Conservation (phyloP, 1,139 yeast species). For the Taphrina populina region DNA sequence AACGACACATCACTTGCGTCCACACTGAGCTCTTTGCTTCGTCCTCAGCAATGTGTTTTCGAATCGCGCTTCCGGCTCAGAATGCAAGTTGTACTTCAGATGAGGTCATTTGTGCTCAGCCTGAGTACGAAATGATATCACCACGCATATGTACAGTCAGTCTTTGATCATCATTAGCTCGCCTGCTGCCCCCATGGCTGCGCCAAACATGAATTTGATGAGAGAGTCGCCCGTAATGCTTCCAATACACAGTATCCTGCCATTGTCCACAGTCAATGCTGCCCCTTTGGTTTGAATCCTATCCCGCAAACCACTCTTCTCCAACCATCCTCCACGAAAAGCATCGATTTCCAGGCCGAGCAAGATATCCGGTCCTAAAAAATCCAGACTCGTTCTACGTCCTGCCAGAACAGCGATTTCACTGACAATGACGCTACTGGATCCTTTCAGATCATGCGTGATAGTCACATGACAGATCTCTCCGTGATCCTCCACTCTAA, state of each 20-base stretch:
- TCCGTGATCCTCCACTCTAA: slow-evolving; percentile 29
- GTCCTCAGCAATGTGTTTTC: no score
- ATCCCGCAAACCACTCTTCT: slow-evolving; percentile 22
- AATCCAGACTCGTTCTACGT: slow-evolving; percentile 37
- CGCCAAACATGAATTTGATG: slow-evolving; percentile 29
- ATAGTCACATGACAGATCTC: background rate
- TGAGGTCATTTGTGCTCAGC: no score
- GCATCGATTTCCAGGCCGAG: slow-evolving; percentile 1
- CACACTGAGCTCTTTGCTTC: no score
- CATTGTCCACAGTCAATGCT: slow-evolving; percentile 13
- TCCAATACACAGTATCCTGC: slow-evolving; percentile 24
- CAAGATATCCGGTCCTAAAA: slow-evolving; percentile 20
- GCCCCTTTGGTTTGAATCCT: slow-evolving; percentile 17
- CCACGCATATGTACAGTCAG: no score
- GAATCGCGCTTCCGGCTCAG: no score
- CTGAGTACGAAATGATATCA: no score
- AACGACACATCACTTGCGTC: no score
- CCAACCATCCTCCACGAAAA: slow-evolving; percentile 19
- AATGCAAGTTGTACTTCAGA: no score
- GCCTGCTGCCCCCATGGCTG: slow-evolving; percentile 21
- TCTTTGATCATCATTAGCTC: no score
- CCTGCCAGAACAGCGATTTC: slow-evolving; percentile 37
- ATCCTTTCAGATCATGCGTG: slow-evolving; percentile 5
- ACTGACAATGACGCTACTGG: slow-evolving; percentile 32
- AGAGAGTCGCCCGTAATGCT: slow-evolving; percentile 33